Base-by-base conservation (phyloP, 805 yeast genomes). In the Starmerella etchellsii region DNA sequence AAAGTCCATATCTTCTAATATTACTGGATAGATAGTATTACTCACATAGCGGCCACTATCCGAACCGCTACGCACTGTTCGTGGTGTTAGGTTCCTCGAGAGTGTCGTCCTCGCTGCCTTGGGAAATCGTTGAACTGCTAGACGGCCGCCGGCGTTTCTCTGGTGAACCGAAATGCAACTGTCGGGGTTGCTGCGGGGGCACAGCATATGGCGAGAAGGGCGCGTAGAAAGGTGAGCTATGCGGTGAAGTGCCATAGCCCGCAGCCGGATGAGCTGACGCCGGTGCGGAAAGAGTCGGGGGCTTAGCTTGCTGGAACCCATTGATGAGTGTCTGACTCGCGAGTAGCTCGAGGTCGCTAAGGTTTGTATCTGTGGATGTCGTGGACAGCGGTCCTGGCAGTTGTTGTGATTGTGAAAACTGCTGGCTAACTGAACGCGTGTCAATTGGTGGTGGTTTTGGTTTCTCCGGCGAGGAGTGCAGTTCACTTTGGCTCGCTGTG, bases 291-390 rank as follows among this genome's bases (percentile, higher is more conserved):
- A 16, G 13, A 6, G 16, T 8, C 15, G 6, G 16, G 14, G 32
- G 32, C 8, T 28, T 32, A 11, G 31, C 15, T 13, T 30, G 32
- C 33, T 46, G 45, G 38, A 47, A 44, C 23, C 49, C 51, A 36
- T 31, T 36, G 33, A 63, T 62, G 25, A 71, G 52, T 0, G 69
- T 74, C 47, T 72, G 77, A 31, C 72, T 64, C 3, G 78, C 78
- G 40, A 73, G 57, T 42, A 70, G 55, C 13, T 76, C 78, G 35
- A 73, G 57, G 0, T 77, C 70, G 33, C 67, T 68, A 35, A 73
- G 18, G 8, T 20, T 15, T 9, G 6, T 30, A 21, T 30, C 32
- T 15, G 32, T 15, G 10, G 32, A 6, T 13, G 32, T 15, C 16
- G 16, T 14, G 15, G 31, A 28, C 31, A 16, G 16, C 15, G 31